Evolutionary conservation across 2,329 filamentous ascomycete species (phyloP).

Genomic region (Verticillium nubilum): DNA sequence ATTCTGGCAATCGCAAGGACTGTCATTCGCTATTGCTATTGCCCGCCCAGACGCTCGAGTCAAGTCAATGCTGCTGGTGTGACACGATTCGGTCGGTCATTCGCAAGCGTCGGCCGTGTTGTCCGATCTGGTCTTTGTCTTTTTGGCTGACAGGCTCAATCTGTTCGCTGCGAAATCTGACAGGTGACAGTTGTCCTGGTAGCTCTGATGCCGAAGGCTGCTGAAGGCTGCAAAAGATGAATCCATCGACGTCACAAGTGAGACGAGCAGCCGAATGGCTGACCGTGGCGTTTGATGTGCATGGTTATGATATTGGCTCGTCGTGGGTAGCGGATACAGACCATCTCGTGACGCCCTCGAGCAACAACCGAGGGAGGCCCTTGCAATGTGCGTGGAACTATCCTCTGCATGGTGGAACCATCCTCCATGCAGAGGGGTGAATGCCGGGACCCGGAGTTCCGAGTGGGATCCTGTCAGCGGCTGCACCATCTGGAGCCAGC

Average conservation of each 20-base stretch:
- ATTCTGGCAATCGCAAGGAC: background rate
- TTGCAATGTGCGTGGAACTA: background rate
- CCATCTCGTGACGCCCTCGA: background rate
- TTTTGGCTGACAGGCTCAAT: no score
- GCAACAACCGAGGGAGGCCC: no score
- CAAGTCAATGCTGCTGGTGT: background rate
- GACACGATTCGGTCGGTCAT: background rate
- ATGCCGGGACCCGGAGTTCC: no score
- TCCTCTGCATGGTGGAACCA: no score
- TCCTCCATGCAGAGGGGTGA: no score
- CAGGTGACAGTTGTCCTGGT: no score
- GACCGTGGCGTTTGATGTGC: background rate
- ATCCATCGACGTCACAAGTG: background rate
- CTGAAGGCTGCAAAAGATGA: background rate
- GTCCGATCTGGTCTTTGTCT: background rate
- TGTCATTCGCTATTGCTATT: background rate
- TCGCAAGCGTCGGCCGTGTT: background rate
- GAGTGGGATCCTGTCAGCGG: no score
- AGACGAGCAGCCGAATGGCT: background rate
- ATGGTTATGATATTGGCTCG: background rate
- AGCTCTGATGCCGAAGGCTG: no score
- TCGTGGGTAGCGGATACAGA: no score
- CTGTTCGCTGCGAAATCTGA: no score
- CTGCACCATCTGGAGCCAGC: no score
- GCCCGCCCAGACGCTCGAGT: background rate